phyloP scores from a whole-genome alignment of 306 rosid genomes.

The Cicer bijugum region DNA sequence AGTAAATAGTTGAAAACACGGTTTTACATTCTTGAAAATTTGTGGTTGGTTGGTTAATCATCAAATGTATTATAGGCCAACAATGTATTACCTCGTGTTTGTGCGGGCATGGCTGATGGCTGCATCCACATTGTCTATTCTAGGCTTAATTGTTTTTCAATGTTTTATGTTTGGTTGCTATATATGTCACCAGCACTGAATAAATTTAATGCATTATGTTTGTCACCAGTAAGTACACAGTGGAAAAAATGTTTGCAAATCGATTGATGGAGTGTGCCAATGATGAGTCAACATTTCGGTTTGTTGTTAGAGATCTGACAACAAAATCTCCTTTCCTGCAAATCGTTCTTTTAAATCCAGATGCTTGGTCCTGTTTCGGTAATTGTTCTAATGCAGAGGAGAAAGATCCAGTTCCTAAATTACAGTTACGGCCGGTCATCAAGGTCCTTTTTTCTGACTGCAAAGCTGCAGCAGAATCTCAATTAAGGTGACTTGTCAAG shows the following conservation, averaged over 20 bases:
- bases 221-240: slow-evolving; percentile 65
- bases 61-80: slow-evolving; percentile 16
- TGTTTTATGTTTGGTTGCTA: slow-evolving; percentile 32
- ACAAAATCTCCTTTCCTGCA: slow-evolving; percentile 66
- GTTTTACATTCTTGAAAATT: slow-evolving; percentile 16
- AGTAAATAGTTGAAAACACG: slow-evolving; percentile 7
- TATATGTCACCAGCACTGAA: slow-evolving; percentile 9
- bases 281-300: slow-evolving; percentile 85
- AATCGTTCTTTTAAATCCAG: slow-evolving; percentile 72
- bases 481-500: slow-evolving; percentile 60
- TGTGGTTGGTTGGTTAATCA: slow-evolving; percentile 4
- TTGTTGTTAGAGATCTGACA: slow-evolving; percentile 73
- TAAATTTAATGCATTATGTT: slow-evolving; percentile 33
- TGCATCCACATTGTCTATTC: slow-evolving; percentile 21
- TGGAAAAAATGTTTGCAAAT: slow-evolving; percentile 76
- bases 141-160: background rate
- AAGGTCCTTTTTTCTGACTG: slow-evolving; percentile 76
- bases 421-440: slow-evolving; percentile 64
- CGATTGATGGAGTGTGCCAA: slow-evolving; percentile 76
- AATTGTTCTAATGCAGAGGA: slow-evolving; percentile 53
- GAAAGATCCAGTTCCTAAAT: slow-evolving; percentile 47
- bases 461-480: slow-evolving; percentile 55
- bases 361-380: slow-evolving; percentile 75
- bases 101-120: background rate
- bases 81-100: slow-evolving; percentile 9